A percentile compares a stretch with the other conserved stretches of the same genome.
These are phyloP conservation scores for Botrytis sinoallii DNA, from an alignment of 2,329 filamentous ascomycete species.

Conservation along the genomic window DNA sequence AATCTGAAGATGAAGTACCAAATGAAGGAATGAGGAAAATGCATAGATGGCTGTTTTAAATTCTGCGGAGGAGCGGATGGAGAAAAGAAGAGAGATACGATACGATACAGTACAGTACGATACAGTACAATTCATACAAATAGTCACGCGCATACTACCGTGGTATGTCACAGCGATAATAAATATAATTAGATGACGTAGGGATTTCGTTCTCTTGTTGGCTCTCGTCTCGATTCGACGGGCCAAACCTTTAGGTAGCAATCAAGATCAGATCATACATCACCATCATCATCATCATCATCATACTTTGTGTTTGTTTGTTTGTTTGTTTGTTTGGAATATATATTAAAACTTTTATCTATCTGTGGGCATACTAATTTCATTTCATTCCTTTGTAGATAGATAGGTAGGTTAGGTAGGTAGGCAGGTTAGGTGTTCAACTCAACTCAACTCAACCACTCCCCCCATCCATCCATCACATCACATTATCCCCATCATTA, in stretches of 20 bases:
- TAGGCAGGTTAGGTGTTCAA: background rate
- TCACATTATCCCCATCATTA: background rate
- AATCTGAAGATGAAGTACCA: background rate
- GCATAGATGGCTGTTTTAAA: background rate
- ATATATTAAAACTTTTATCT: background rate
- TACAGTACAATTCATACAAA: too few relatives aligned
- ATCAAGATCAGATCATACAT: background rate
- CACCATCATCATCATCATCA: too few relatives aligned
- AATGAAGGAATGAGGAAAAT: background rate
- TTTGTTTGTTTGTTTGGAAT: background rate
- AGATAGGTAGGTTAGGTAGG: background rate
- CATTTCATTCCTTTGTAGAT: background rate
- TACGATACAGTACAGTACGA: background rate
- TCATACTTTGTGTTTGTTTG: too few relatives aligned
- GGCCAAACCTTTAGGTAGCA: background rate
- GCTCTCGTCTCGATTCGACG: background rate
- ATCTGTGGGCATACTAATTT: background rate
- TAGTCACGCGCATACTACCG: background rate
- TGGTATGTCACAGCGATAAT: background rate
- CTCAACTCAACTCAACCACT: background rate
- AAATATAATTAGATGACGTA: background rate
- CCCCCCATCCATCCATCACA: background rate
- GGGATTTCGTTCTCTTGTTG: background rate
- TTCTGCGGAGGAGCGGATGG: background rate
- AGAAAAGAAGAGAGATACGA: background rate